Percentiles rank a stretch among this genome's conserved stretches.
These are phyloP conservation scores for Galium porrigens DNA, from an alignment of 305 asterid genomes.

Conservation along the genomic window DNA sequence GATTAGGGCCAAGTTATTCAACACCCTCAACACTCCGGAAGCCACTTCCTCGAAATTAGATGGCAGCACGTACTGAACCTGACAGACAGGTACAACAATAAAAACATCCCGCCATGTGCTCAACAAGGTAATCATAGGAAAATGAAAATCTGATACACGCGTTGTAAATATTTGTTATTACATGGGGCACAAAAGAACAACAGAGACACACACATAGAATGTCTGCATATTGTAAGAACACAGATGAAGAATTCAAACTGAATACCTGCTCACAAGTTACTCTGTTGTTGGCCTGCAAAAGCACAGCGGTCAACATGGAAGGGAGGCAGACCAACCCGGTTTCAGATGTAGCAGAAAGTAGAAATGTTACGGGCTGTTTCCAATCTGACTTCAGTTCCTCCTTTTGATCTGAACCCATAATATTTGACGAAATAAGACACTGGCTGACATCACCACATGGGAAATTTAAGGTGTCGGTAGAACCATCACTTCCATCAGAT, in stretches of 20 bases:
- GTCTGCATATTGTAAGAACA: neutral
- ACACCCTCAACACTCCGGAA: conserved; percentile 80
- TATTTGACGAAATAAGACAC: conserved; percentile 25
- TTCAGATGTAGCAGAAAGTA: conserved; percentile 71
- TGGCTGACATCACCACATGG: conserved; percentile 27
- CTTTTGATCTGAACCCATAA: conserved; percentile 28
- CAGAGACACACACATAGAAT: neutral
- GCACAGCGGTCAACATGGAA: conserved; percentile 90
- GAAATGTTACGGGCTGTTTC: conserved; percentile 56
- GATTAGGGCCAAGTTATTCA: conserved; percentile 85
- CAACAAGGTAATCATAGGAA: neutral
- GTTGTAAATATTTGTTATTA: too few species aligned
- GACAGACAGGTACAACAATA: conserved; percentile 16
- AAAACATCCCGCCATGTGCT: conserved; percentile 3
- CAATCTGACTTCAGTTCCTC: conserved; percentile 26
- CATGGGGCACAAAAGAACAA: neutral
- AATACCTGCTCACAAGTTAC: conserved; percentile 62
- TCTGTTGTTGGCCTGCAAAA: conserved; percentile 88
- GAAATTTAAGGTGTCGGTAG: conserved; percentile 24
- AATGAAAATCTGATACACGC: neutral
- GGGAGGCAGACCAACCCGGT: conserved; percentile 98
- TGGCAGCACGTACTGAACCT: conserved; percentile 73
- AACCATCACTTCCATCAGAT: conserved; percentile 28
- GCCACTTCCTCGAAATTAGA: conserved; percentile 97
- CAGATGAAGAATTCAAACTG: neutral